Evolutionary conservation across 2,329 filamentous ascomycete species (phyloP).

Genomic region (Clarireedia homoeocarpa): DNA sequence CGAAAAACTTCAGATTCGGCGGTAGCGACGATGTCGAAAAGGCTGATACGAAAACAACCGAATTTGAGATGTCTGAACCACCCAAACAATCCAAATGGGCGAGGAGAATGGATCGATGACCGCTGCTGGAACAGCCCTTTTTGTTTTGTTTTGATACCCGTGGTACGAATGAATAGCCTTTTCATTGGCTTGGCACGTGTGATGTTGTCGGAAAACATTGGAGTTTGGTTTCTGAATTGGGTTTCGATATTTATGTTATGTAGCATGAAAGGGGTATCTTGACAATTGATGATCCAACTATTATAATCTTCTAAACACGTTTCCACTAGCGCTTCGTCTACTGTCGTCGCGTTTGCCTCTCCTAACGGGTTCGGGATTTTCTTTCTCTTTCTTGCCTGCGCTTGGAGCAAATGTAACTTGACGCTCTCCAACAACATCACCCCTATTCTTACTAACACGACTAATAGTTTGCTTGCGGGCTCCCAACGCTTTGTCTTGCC

Average conservation of each 20-base stretch:
- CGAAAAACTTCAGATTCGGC: slow-evolving; percentile 34
- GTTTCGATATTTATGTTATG: neutral
- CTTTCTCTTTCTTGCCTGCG: slow-evolving; percentile 43
- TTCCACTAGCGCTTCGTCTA: slow-evolving; percentile 67
- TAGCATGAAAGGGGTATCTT: slow-evolving; percentile 9
- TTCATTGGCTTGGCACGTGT: neutral
- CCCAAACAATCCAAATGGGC: slow-evolving; percentile 27
- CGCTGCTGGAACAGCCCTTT: slow-evolving; percentile 4
- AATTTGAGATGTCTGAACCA: slow-evolving; percentile 28
- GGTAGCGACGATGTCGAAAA: slow-evolving; percentile 51
- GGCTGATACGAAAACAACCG: slow-evolving; percentile 31
- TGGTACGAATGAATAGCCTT: neutral
- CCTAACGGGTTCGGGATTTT: slow-evolving; percentile 18
- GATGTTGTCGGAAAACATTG: neutral
- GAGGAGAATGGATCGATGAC: slow-evolving; percentile 13
- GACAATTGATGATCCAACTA: slow-evolving; percentile 5
- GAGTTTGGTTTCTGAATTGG: neutral
- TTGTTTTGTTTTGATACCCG: slow-evolving; percentile 1
- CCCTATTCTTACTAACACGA: slow-evolving; percentile 37
- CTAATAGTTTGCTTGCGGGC: slow-evolving; percentile 44
- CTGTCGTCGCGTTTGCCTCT: slow-evolving; percentile 29
- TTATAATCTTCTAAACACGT: slow-evolving; percentile 64
- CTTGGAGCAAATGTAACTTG: slow-evolving; percentile 67
- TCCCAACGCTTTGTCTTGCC: slow-evolving; percentile 47
- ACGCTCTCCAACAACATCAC: slow-evolving; percentile 53